These are phyloP conservation scores for Pseudocercospora eumusae DNA, from an alignment of 2,329 filamentous ascomycete species.

Conservation along the genomic window DNA sequence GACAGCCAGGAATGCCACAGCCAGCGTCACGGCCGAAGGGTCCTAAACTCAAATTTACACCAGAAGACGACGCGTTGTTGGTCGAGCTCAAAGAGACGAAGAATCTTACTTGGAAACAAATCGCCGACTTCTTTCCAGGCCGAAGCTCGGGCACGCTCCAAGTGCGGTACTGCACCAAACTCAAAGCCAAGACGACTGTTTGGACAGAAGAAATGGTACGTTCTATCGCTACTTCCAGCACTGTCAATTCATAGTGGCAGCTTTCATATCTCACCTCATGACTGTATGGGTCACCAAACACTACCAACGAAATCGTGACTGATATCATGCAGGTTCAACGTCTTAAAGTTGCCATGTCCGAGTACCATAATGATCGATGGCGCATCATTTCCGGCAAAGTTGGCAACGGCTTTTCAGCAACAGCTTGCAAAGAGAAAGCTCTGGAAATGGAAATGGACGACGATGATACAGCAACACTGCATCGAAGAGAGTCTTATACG, in stretches of 20 bases:
- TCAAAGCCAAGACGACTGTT: constrained; percentile 88
- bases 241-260: not conserved
- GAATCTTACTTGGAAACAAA: constrained; percentile 95
- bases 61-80: constrained; percentile 83
- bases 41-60: constrained; percentile 90
- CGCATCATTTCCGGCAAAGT: constrained; percentile 88
- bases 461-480: constrained; percentile 10
- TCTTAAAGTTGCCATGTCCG: constrained; percentile 72
- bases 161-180: constrained; percentile 90
- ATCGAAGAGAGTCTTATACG: constrained; percentile 10
- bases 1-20: constrained; percentile 80
- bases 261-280: not conserved
- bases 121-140: constrained; percentile 92
- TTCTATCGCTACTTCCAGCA: constrained; percentile 9
- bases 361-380: constrained; percentile 92
- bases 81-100: constrained; percentile 93
- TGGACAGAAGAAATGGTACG: constrained; percentile 90
- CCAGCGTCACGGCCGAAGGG: constrained; percentile 79
- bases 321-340: constrained; percentile 62
- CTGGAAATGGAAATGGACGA: constrained; percentile 54
- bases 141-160: constrained; percentile 87
- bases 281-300: not conserved
- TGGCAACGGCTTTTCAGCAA: constrained; percentile 83
- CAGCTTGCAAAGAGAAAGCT: constrained; percentile 80
- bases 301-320: constrained; percentile 4